These are phyloP conservation scores for Zizania palustris DNA, from an alignment of 202 grass and related monocot genomes.

Conservation along the genomic window DNA sequence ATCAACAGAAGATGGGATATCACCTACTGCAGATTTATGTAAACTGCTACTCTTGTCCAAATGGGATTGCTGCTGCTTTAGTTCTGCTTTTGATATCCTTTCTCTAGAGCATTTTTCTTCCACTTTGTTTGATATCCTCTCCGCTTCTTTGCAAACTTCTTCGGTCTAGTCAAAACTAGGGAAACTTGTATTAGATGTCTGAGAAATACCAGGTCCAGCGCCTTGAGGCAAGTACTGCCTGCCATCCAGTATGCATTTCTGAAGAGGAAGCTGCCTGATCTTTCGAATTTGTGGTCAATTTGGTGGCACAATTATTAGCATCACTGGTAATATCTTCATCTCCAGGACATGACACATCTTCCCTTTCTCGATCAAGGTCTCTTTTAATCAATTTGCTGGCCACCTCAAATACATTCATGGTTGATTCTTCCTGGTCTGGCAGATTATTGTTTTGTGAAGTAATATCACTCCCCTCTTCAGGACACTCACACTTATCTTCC, in stretches of 20 bases:
- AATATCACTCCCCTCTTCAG: no score
- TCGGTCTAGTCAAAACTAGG: constrained; percentile 24
- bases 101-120: constrained; percentile 28
- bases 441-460: no score
- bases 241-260: constrained; percentile 17
- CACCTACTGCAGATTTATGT: constrained; percentile 44
- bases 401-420: constrained; percentile 49
- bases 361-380: constrained; percentile 45
- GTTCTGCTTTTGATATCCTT: constrained; percentile 41
- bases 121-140: constrained; percentile 17
- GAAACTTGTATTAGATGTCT: constrained; percentile 8
- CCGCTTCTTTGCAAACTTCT: constrained; percentile 19
- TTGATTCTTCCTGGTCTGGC: constrained; percentile 50
- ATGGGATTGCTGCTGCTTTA: constrained; percentile 31
- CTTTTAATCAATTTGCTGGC: constrained; percentile 53
- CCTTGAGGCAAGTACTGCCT: constrained; percentile 33
- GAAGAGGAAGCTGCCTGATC: constrained; percentile 27
- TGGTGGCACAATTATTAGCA: constrained; percentile 29
- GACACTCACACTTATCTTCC: no score
- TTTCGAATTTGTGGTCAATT: constrained; percentile 7
- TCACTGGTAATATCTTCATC: constrained; percentile 34
- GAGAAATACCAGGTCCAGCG: constrained; percentile 26
- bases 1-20: constrained; percentile 25
- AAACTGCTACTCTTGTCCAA: no score
- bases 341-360: constrained; percentile 15